Percentiles rank a stretch among this genome's conserved stretches.
phyloP scores from a whole-genome alignment of 225 moss, liverwort and hornwort genomes.

The Pseudoscleropodium purum region DNA sequence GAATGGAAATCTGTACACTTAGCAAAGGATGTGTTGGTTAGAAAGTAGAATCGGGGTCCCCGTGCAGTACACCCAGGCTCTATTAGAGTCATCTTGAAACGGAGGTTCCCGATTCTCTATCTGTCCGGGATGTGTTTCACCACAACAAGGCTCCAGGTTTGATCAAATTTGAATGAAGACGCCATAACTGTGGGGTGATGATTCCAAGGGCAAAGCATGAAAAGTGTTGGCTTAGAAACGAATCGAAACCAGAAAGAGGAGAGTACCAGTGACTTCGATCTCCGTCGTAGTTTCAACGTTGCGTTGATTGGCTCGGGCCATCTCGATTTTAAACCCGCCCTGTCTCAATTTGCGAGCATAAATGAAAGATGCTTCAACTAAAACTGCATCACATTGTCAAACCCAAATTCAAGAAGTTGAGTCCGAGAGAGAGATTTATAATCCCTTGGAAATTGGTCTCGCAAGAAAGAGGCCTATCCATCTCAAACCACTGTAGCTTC shows the following conservation, averaged over 20 bases:
- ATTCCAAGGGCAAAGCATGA: background rate
- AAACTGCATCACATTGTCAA: background rate
- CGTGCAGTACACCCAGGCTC: background rate
- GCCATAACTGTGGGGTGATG: background rate
- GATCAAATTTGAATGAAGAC: background rate
- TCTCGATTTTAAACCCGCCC: background rate
- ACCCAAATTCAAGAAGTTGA: background rate
- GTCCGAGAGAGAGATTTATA: background rate
- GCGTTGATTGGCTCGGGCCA: background rate
- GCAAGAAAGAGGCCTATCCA: background rate
- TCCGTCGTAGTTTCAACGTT: background rate
- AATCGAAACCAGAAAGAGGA: background rate
- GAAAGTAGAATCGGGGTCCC: background rate
- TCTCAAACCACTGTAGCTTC: background rate
- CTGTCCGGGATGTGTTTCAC: background rate
- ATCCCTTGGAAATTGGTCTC: background rate
- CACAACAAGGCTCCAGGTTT: background rate
- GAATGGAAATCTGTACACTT: background rate
- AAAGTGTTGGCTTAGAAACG: background rate
- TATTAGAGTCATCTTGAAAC: background rate
- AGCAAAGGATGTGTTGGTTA: background rate
- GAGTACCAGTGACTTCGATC: background rate
- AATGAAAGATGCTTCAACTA: too few relatives aligned
- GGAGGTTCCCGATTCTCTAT: background rate
- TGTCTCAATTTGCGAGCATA: background rate